A percentile compares a stretch with the other conserved stretches of the same genome.
Evolutionary conservation across 2,329 filamentous ascomycete genomes (phyloP).

Genomic region (Aphanocladium album): DNA sequence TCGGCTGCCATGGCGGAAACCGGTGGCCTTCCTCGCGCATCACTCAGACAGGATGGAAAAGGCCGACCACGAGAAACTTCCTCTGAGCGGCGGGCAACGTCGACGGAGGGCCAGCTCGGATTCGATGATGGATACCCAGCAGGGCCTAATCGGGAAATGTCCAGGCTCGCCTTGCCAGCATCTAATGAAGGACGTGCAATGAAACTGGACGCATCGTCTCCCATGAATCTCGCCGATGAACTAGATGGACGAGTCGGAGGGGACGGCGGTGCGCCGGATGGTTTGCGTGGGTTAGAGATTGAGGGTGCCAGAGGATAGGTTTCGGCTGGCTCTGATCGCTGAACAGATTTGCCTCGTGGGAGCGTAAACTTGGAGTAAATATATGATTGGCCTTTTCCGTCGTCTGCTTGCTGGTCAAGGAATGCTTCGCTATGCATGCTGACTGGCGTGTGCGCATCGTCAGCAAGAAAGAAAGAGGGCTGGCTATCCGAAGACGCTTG

Average conservation of each 20-base stretch:
- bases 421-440: slow-evolving; percentile 70
- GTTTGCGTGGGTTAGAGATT: slow-evolving; percentile 43
- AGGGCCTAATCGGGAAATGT: slow-evolving; percentile 34
- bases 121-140: slow-evolving; percentile 40
- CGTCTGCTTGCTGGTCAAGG: slow-evolving; percentile 45
- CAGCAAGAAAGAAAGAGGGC: slow-evolving; percentile 56
- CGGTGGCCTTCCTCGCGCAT: slow-evolving; percentile 40
- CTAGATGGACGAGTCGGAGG: slow-evolving; percentile 57
- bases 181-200: slow-evolving; percentile 45
- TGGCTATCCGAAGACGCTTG: slow-evolving; percentile 65
- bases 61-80: slow-evolving; percentile 45
- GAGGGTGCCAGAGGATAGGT: slow-evolving; percentile 36
- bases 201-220: slow-evolving; percentile 32
- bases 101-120: slow-evolving; percentile 40
- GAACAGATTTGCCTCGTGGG: slow-evolving; percentile 74
- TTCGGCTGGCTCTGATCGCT: slow-evolving; percentile 61
- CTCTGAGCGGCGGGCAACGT: slow-evolving; percentile 41
- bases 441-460: slow-evolving; percentile 65
- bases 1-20: slow-evolving; percentile 48
- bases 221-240: slow-evolving; percentile 38
- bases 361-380: slow-evolving; percentile 81
- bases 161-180: slow-evolving; percentile 45
- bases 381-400: slow-evolving; percentile 61
- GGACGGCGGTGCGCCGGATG: slow-evolving; percentile 51
- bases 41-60: slow-evolving; percentile 33